phyloP scores from a whole-genome alignment of 306 rosid species.

The Vigna trinervia region DNA sequence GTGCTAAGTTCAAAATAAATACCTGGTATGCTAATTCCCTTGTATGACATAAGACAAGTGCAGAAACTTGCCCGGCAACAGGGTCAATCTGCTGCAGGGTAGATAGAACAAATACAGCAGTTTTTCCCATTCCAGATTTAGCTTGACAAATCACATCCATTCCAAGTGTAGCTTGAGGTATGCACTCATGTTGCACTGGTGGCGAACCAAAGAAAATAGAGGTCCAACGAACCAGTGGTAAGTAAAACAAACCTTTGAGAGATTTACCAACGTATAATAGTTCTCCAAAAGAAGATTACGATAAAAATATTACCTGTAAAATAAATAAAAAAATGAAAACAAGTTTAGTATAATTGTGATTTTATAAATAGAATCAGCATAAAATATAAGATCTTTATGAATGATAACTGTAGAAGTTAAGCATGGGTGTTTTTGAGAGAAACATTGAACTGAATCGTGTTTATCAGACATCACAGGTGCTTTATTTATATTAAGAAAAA shows the following conservation, averaged over 20 bases:
- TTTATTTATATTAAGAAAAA: too few species aligned
- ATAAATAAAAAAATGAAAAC: constrained; percentile 28
- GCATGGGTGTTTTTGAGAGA: too few species aligned
- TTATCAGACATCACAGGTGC: too few species aligned
- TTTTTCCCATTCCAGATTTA: constrained; percentile 99
- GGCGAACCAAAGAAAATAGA: constrained; percentile 79
- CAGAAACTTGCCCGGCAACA: constrained; percentile 91
- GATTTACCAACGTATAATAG: constrained; percentile 65
- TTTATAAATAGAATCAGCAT: neutral
- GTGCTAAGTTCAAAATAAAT: neutral
- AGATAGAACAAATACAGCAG: constrained; percentile 96
- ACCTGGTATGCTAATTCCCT: constrained; percentile 99
- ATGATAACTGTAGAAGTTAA: too few species aligned
- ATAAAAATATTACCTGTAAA: constrained; percentile 83
- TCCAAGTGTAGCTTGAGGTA: constrained; percentile 97
- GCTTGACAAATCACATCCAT: constrained; percentile 99
- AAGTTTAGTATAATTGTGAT: constrained; percentile 18
- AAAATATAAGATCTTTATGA: too few species aligned
- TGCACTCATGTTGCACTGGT: constrained; percentile 99
- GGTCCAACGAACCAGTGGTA: constrained; percentile 69
- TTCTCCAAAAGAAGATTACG: constrained; percentile 70
- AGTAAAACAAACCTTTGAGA: constrained; percentile 74
- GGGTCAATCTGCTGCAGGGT: constrained; percentile 97
- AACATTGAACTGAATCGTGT: too few species aligned
- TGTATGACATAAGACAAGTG: constrained; percentile 90